Percentiles rank a stretch among this genome's conserved stretches.
These are phyloP conservation scores for Petunia axillaris DNA, from an alignment of 257 asterid species.

Conservation along the genomic window DNA sequence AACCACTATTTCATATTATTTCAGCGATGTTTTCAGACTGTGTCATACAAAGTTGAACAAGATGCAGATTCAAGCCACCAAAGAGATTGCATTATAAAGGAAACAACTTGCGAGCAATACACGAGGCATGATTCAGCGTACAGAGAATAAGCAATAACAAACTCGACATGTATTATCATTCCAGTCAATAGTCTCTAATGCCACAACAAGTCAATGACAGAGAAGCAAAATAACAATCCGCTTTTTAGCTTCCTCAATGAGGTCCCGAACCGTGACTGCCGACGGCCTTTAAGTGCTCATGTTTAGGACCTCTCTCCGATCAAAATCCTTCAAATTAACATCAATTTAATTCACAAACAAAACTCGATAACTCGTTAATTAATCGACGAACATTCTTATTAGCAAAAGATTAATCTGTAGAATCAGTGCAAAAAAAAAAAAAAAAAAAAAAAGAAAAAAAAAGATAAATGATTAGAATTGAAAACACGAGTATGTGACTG, in stretches of 20 bases:
- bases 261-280: conserved; percentile 45
- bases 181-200: too few species aligned
- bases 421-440: too few species aligned
- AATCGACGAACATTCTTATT: neutral
- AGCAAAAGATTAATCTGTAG: neutral
- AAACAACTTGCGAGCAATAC: neutral
- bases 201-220: conserved; percentile 34
- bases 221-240: conserved; percentile 49
- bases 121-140: neutral
- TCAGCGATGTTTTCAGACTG: too few species aligned
- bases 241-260: conserved; percentile 59
- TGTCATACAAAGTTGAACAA: too few species aligned
- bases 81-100: neutral
- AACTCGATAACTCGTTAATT: neutral
- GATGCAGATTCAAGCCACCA: too few species aligned
- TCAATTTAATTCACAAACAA: neutral
- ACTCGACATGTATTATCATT: conserved; percentile 1
- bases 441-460: too few species aligned
- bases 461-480: neutral
- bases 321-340: conserved; percentile 9
- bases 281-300: conserved; percentile 44
- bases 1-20: too few species aligned
- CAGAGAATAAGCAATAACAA: neutral
- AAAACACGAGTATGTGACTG: too few species aligned
- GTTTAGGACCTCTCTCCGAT: conserved; percentile 27